Base-by-base conservation (phyloP, 2,329 filamentous ascomycete genomes). In the Dothistroma pini region DNA sequence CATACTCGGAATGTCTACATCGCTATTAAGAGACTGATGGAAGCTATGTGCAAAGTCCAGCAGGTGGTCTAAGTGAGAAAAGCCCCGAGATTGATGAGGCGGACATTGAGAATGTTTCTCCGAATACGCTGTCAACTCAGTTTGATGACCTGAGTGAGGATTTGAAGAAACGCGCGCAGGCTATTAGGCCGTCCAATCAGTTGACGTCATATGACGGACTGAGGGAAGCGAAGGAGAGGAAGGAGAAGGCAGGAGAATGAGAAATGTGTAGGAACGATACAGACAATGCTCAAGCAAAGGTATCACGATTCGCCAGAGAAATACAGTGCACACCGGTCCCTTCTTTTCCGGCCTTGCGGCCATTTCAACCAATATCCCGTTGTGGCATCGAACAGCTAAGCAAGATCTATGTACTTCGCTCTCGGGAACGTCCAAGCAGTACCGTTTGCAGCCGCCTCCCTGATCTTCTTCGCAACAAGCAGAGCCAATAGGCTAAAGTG, bases 401-500 rank as follows among this genome's bases (percentile, higher is more conserved):
- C 41, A 19, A 44, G 41, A 19, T 44, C 41, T 14, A 44, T 44
- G 41, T 44, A 44, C n/a, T 44, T 44, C 16, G 41, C 41, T 9
- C 41, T 44, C 41, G 41, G 16, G 14, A 41, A 41, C 16, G 16
- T 44, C 41, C 16, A 9, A 19, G 12, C 8, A 19, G 41, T 19
- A 19, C 41, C 41, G 4, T 44, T 19, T 19, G 41, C 41, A 44
- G 9, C 16, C 3, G 41, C 41, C 41, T 44, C 41, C 34, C 14
- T 50, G 16, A 44, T 44, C 41, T 19, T 44, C 41, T 19, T 44
- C 41, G 16, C n/a, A 14, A 44, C 59, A 22, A 57, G 31, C 32
- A 62, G 48, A 14, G 60, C 56, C 29, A 59, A 25, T 10, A 62
- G 41, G 41, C 56, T 59, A 35, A 57, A 59, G 29, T 62, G 60